phyloP scores from a whole-genome alignment of 352 stramenopile genomes.

The Globisporangium emineosum region DNA sequence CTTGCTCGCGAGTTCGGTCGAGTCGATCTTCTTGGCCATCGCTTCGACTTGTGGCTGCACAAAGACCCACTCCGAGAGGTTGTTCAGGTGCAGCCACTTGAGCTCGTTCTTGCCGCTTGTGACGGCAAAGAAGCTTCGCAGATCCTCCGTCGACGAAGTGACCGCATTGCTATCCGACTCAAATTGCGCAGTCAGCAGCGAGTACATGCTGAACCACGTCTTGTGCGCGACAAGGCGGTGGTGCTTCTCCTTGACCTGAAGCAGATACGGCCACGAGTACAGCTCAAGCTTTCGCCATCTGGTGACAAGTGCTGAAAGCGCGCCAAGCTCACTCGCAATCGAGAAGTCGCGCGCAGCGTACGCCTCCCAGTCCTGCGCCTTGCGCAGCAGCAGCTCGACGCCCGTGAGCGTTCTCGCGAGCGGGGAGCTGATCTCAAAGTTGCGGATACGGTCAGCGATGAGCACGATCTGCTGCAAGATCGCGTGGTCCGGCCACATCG shows the following conservation, averaged over 20 bases:
- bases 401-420: conserved; percentile 92
- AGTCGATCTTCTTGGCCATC: conserved; percentile 4
- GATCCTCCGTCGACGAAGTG: conserved; percentile 9
- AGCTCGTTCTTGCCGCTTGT: conserved; percentile 23
- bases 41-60: conserved; percentile 15
- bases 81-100: conserved; percentile 65
- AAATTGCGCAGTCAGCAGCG: conserved; percentile 76
- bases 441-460: conserved; percentile 85
- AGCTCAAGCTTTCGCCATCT: conserved; percentile 98
- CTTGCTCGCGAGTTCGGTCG: neutral
- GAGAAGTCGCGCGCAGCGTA: conserved; percentile 92
- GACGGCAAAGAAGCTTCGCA: conserved; percentile 5
- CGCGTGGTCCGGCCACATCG: conserved; percentile 95
- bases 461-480: conserved; percentile 95
- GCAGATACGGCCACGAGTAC: conserved; percentile 94
- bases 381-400: conserved; percentile 94
- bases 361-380: conserved; percentile 99
- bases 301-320: conserved; percentile 94
- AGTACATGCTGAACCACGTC: conserved; percentile 89
- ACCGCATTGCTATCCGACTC: conserved; percentile 33
- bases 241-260: conserved; percentile 88
- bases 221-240: conserved; percentile 74
- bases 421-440: conserved; percentile 85
- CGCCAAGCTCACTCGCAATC: conserved; percentile 87
- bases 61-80: conserved; percentile 67